These are phyloP conservation scores for Phaeophleospora eucalypticola DNA, from an alignment of 2,329 filamentous ascomycete genomes.

Conservation along the genomic window DNA sequence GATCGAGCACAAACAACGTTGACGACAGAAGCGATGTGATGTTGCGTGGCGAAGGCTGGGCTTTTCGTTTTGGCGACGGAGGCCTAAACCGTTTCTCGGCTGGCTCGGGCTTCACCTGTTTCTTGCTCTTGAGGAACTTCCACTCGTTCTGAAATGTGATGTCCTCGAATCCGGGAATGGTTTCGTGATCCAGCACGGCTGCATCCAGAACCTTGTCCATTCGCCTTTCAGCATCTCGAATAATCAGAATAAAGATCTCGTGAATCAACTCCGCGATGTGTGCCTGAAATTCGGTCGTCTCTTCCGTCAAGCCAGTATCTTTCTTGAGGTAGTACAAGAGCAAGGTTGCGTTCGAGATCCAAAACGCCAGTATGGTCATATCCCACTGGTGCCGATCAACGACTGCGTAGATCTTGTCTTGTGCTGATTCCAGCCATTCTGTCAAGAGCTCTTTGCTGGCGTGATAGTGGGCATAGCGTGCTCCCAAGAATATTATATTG, in stretches of 20 bases:
- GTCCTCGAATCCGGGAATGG: slow-evolving; percentile 94
- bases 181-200: slow-evolving; percentile 96
- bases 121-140: slow-evolving; percentile 92
- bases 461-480: slow-evolving; percentile 95
- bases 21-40: slow-evolving; percentile 94
- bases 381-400: slow-evolving; percentile 98
- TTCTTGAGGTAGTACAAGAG: slow-evolving; percentile 97
- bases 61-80: slow-evolving; percentile 86
- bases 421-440: slow-evolving; percentile 75
- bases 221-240: slow-evolving; percentile 88
- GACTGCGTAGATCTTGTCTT: slow-evolving; percentile 94
- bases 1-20: slow-evolving; percentile 90
- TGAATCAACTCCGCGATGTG: slow-evolving; percentile 94
- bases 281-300: slow-evolving; percentile 83
- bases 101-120: slow-evolving; percentile 82
- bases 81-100: slow-evolving; percentile 86
- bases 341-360: slow-evolving; percentile 95
- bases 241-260: slow-evolving; percentile 97
- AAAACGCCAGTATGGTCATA: slow-evolving; percentile 98
- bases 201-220: slow-evolving; percentile 93
- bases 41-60: slow-evolving; percentile 88
- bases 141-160: slow-evolving; percentile 97
- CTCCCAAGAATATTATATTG: slow-evolving; percentile 93
- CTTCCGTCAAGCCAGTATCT: slow-evolving; percentile 73
- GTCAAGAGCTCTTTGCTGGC: slow-evolving; percentile 79